Evolutionary conservation across 2,329 filamentous ascomycete genomes (phyloP), one percentile per base, ranked within the genome.

Genomic region (Neonectria faginata): DNA sequence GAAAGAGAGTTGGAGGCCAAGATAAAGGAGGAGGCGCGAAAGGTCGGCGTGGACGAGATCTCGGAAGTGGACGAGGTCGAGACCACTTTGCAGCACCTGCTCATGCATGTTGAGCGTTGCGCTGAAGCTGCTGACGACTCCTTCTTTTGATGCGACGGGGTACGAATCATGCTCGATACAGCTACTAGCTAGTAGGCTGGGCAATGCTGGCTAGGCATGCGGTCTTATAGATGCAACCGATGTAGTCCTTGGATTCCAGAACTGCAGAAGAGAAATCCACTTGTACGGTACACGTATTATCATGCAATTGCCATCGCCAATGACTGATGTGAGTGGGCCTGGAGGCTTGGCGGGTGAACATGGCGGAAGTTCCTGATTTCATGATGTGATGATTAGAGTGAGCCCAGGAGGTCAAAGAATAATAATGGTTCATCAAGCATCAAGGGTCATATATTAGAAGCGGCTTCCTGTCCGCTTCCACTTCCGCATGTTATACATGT

Each of bases 401-500:
- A 29, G 45, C 27, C 27, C 8, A 51, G 33, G 33, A 54, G 42
- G 33, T 42, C 29, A 55, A 54, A 25, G 16, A 42, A 39, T 56
- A 36, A 59, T 52, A 59, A 52, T 51, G 36, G 44, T 64, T 59
- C 61, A 64, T 59, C 33, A 59, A 50, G 50, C 56, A 36, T 59
- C 36, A 20, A 54, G 33, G 33, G 44, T 44, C 61, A 59, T 59
- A 51, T 36, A 59, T 59, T 45, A 54, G 51, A 18, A 59, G 48
- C 56, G 55, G 55, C 61, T 50, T 59, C 55, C 56, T 31, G 60
- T 59, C 50, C 60, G 50, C 60, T 25, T 27, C 27, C 29, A 29
- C 33, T 31, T 56, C 33, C 48, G 18, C 42, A 59, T 73, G 70
- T 70, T 67, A 67, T 74, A 74, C 72, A 74, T 47, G 59, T 71